Evolutionary conservation across 2,329 filamentous ascomycete genomes (phyloP), one percentile per base, ranked within the genome.

Genomic region (Aciculosporium take): DNA sequence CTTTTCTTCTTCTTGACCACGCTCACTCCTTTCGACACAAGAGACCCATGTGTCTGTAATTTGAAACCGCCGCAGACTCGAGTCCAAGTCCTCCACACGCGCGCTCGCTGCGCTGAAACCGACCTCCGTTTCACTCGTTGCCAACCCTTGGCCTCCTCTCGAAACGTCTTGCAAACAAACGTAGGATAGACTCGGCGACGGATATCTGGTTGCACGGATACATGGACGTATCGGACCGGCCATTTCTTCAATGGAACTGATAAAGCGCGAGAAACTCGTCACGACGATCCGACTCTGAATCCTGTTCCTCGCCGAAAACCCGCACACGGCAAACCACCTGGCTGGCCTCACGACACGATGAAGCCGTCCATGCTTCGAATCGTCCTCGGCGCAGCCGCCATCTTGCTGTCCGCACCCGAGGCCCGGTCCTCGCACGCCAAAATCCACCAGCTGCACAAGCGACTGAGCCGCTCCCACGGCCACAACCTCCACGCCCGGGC

Each of bases 321-420:
- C n/a, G n/a, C n/a, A n/a, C n/a, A n/a, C n/a, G n/a, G n/a, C n/a
- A n/a, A n/a, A n/a, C n/a, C n/a, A n/a, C n/a, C n/a, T n/a, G n/a
- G n/a, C n/a, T n/a, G n/a, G n/a, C n/a, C 21, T 17, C 32, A 30
- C 15, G n/a, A 37, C 40, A 58, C 54, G 48, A 79, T 78, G 74
- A 77, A 69, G 62, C 53, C 70, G 56, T 61, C 65, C 43, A 63
- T 66, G 44, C 48, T 73, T 45, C 64, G 70, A 48, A 61, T 66
- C 55, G 65, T 65, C 53, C 48, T 76, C 45, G 65, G 65, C 55
- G 65, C 68, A 51, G 70, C 66, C 45, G 53, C 68, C 34, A 54
- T 74, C 46, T 62, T 63, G 20, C 56, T 60, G 28, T 60, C 66
- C 25, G 58, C 57, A 35, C 55, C 61, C 40, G 56, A 59, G 23